Conservation (phyloP, 1,284 basidiomycete species). For the Naganishia sp. region DNA sequence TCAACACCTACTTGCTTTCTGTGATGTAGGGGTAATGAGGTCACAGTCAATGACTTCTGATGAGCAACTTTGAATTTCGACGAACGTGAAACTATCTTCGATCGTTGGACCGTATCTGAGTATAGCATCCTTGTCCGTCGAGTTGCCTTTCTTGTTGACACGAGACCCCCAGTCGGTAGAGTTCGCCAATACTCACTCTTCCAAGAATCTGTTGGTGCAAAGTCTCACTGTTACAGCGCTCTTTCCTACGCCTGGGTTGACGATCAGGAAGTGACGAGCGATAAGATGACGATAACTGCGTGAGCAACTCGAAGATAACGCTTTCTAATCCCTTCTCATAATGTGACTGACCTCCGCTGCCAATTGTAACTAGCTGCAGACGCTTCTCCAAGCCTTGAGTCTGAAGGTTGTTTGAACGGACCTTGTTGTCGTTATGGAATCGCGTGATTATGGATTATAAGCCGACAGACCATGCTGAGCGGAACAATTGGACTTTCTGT, state of each 20-base stretch:
- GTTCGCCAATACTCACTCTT: slow-evolving; percentile 61
- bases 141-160: neutral
- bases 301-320: neutral
- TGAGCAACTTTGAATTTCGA: neutral
- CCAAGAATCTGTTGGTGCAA: slow-evolving; percentile 79
- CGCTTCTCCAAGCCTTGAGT: slow-evolving; percentile 70
- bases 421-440: neutral
- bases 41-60: slow-evolving; percentile 18
- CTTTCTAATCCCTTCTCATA: neutral
- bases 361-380: slow-evolving; percentile 96
- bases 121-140: neutral
- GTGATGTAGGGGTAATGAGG: slow-evolving; percentile 57
- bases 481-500: no score
- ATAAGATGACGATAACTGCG: neutral
- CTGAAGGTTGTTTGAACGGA: neutral
- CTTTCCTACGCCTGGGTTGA: slow-evolving; percentile 81
- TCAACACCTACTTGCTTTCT: slow-evolving; percentile 96
- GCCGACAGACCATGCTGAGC: no score
- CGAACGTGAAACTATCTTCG: slow-evolving; percentile 64
- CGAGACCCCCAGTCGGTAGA: neutral
- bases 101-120: slow-evolving; percentile 87
- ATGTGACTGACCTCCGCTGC: slow-evolving; percentile 79
- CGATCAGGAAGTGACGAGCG: slow-evolving; percentile 17
- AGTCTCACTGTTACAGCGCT: slow-evolving; percentile 93
- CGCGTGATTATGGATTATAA: no score